Base-by-base conservation (phyloP, 2,329 filamentous ascomycete genomes). In the Monosporascus sp. region DNA sequence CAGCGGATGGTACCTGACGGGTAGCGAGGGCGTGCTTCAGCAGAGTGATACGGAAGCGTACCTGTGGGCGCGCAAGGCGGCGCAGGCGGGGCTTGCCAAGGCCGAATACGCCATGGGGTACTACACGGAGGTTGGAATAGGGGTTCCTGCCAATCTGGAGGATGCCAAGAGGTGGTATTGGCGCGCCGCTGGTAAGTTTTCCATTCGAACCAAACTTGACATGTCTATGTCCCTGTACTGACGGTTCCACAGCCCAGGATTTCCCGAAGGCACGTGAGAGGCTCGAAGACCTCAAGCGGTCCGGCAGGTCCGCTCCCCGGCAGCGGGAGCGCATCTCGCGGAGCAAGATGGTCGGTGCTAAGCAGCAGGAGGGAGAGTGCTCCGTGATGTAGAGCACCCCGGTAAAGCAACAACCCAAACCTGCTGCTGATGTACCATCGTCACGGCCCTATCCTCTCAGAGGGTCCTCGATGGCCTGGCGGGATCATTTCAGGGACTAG, bases 121-220 rank as follows among this genome's bases (percentile, higher is more conserved):
- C 72, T 97, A 96, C 67, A 95, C 90, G 1, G 94, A 99, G 72
- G 87, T 94, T 48, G 94, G 94, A 14, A 97, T 99, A 62, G 94
- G 94, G 31, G 86, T 90, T 59, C 79, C 87, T 17, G 85, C 88
- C 8, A 95, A 93, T 68, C 65, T 97, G 62, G 94, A 99, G 65
- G 94, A 97, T 73, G 94, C 93, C 22, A 97, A 96, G 78, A 83
- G 91, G 63, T 99, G 94, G 94, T 99, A 99, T 74, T 97, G 92
- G 82, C 82, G 93, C 70, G 92, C 94, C 72, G 94, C 94, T 68
- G 89, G 93, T 97, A 79, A 84, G 90, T 85, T 55, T 54, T 50
- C 50, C 44, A 35, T 35, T 35, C 4, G 31, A 35, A 14, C 31
- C 31, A 35, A 35, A 35, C 31, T 14, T 14, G 31, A 35, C 5